Conservation (phyloP, 2,329 filamentous ascomycete genomes). For the Malbranchea cinnamomea region DNA sequence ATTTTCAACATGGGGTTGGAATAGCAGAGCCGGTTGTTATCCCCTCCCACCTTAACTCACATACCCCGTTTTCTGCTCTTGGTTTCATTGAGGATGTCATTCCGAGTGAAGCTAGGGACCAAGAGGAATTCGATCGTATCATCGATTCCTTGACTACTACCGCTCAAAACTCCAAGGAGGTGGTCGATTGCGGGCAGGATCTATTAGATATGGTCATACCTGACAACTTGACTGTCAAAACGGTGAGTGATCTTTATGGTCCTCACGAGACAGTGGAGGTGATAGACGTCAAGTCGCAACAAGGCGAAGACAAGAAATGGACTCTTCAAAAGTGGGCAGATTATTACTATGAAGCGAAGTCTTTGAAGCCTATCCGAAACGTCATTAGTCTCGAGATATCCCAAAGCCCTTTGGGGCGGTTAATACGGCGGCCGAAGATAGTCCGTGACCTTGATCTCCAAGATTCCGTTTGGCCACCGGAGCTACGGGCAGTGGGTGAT, state of each 20-base stretch:
- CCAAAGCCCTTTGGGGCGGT: conserved; percentile 44
- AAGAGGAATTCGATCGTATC: conserved; percentile 19
- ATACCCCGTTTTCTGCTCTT: conserved; percentile 24
- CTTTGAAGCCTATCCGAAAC: conserved; percentile 48
- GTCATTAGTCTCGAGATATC: conserved; percentile 57
- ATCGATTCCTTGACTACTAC: conserved; percentile 25
- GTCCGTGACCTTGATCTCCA: conserved; percentile 47
- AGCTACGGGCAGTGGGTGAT: conserved; percentile 38
- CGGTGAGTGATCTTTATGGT: conserved; percentile 49
- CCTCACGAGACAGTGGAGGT: conserved; percentile 48
- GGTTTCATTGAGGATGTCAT: conserved; percentile 13
- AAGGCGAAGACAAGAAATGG: conserved; percentile 49
- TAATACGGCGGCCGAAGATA: conserved; percentile 48
- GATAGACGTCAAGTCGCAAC: conserved; percentile 55
- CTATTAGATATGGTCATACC: conserved; percentile 55
- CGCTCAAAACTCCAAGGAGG: conserved; percentile 23
- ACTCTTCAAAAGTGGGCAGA: conserved; percentile 52
- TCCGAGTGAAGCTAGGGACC: conserved; percentile 19
- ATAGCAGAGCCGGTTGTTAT: conserved; percentile 55
- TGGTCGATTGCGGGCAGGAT: conserved; percentile 48
- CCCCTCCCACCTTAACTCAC: conserved; percentile 45
- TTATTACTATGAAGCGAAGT: conserved; percentile 48
- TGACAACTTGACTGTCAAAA: conserved; percentile 45
- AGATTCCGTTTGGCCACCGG: conserved; percentile 36
- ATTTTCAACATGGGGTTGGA: conserved; percentile 46